Evolutionary conservation across 1,284 basidiomycete genomes (phyloP).

Genomic region (Chondrostereum purpureum): DNA sequence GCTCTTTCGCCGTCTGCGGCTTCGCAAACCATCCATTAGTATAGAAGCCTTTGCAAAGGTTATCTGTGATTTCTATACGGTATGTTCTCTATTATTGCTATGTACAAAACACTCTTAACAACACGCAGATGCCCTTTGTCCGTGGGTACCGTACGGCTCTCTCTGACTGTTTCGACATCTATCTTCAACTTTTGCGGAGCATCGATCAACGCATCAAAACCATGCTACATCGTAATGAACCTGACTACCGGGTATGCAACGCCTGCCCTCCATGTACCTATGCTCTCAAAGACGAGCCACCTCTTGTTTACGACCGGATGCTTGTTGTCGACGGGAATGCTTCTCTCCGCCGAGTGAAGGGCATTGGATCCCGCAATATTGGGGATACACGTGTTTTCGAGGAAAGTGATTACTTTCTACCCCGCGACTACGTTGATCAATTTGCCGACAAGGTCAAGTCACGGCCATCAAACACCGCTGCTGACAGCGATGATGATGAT

Average conservation of each 20-base stretch:
- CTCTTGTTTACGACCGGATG: slow-evolving; percentile 17
- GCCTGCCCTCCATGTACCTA: slow-evolving; percentile 25
- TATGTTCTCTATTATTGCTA: slow-evolving; percentile 10
- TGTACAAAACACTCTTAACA: no score
- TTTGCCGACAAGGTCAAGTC: slow-evolving; percentile 13
- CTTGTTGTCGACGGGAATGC: slow-evolving; percentile 27
- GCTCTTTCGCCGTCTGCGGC: slow-evolving; percentile 3
- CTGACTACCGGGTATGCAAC: slow-evolving; percentile 22
- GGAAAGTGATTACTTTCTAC: slow-evolving; percentile 16
- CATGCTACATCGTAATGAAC: slow-evolving; percentile 16
- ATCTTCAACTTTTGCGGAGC: slow-evolving; percentile 16
- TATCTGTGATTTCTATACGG: slow-evolving; percentile 4
- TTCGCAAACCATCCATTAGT: slow-evolving; percentile 6
- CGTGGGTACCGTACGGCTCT: no score
- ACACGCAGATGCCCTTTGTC: no score
- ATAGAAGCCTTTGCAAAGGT: slow-evolving; percentile 14
- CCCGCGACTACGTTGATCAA: slow-evolving; percentile 15
- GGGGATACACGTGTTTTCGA: slow-evolving; percentile 13
- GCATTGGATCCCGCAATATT: slow-evolving; percentile 9
- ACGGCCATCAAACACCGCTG: not conserved
- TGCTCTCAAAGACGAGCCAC: slow-evolving; percentile 17
- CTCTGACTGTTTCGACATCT: slow-evolving; percentile 24
- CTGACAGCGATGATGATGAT: slow-evolving; percentile 1
- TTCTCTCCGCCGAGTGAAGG: slow-evolving; percentile 20
- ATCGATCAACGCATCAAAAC: slow-evolving; percentile 15